Conservation (phyloP, 2,329 filamentous ascomycete genomes). For the Cercospora canescens region DNA sequence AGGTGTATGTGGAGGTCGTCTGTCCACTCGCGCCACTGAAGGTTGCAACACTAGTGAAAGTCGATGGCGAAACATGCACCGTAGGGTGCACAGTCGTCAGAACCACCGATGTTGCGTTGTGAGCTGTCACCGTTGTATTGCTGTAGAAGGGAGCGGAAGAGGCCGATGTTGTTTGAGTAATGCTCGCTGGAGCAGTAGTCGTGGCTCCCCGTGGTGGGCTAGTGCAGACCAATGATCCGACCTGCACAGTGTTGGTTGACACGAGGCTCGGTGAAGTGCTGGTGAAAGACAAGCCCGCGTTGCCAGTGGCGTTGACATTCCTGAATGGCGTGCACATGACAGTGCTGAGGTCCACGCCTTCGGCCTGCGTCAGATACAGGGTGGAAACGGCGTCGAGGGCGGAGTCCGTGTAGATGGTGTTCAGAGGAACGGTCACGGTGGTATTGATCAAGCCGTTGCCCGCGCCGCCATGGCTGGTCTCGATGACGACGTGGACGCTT, state of each 20-base stretch:
- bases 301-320: constrained; percentile 23
- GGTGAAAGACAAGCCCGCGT: constrained; percentile 28
- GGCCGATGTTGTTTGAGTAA: constrained; percentile 12
- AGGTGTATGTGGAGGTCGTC: constrained; percentile 16
- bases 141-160: constrained; percentile 4
- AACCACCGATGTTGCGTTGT: constrained; percentile 17
- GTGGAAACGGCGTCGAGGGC: constrained; percentile 28
- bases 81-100: constrained; percentile 15
- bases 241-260: constrained; percentile 29
- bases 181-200: constrained; percentile 6
- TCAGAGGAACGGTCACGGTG: constrained; percentile 28
- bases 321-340: constrained; percentile 31
- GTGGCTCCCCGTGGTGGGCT: neutral
- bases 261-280: constrained; percentile 22
- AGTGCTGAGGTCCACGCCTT: constrained; percentile 16
- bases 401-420: constrained; percentile 24
- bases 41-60: constrained; percentile 17
- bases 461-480: constrained; percentile 28
- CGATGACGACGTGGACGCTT: constrained; percentile 25
- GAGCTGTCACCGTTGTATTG: constrained; percentile 12
- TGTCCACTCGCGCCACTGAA: constrained; percentile 15
- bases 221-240: constrained; percentile 29
- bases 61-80: constrained; percentile 9
- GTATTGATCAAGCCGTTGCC: constrained; percentile 29
- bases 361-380: constrained; percentile 28